A percentile compares a stretch with the other conserved stretches of the same genome.
Conservation (phyloP, 1,284 basidiomycete genomes). For the Somion occarium region DNA sequence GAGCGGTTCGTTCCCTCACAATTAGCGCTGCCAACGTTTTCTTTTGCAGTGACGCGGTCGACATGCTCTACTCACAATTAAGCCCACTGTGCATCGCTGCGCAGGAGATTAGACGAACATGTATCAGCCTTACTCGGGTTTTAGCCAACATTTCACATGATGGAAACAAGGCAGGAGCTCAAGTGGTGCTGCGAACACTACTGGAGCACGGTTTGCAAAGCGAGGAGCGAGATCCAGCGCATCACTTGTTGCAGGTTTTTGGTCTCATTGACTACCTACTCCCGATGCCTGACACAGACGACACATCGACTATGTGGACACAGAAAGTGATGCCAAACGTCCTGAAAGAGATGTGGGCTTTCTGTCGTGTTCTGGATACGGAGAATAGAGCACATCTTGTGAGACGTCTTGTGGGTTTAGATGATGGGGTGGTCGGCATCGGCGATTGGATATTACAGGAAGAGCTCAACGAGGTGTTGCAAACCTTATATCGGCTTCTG, state of each 20-base stretch:
- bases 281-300: slow-evolving; percentile 32
- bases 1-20: slow-evolving; percentile 40
- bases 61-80: slow-evolving; percentile 36
- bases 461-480: slow-evolving; percentile 46
- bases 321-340: slow-evolving; percentile 51
- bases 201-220: slow-evolving; percentile 41
- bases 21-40: slow-evolving; percentile 49
- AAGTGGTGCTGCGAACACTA: slow-evolving; percentile 48
- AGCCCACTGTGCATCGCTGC: slow-evolving; percentile 39
- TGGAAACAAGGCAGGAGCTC: slow-evolving; percentile 34
- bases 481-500: slow-evolving; percentile 34
- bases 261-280: slow-evolving; percentile 53
- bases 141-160: slow-evolving; percentile 36
- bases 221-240: slow-evolving; percentile 46
- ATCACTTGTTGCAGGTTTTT: slow-evolving; percentile 51
- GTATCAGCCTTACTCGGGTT: slow-evolving; percentile 41
- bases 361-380: slow-evolving; percentile 52
- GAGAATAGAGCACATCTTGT: slow-evolving; percentile 51
- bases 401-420: slow-evolving; percentile 50
- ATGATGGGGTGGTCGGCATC: slow-evolving; percentile 51
- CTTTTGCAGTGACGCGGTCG: slow-evolving; percentile 46
- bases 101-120: slow-evolving; percentile 40
- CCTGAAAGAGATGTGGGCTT: slow-evolving; percentile 47
- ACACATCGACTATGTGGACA: slow-evolving; percentile 39
- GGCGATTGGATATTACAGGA: slow-evolving; percentile 68